These are phyloP conservation scores for Pholiota molesta DNA, from an alignment of 768 basidiomycete species.

Conservation along the genomic window DNA sequence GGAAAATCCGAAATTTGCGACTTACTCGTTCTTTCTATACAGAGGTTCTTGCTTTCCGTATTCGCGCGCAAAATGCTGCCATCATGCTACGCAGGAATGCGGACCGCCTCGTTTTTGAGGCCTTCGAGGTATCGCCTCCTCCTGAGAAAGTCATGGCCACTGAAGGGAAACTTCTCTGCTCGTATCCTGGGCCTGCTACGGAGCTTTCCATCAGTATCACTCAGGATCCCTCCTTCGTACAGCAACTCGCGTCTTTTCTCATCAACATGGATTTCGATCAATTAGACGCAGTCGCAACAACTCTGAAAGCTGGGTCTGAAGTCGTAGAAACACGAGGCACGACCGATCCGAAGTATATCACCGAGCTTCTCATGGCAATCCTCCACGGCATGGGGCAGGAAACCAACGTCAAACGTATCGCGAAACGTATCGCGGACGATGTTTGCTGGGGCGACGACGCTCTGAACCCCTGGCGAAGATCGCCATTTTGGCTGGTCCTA, in stretches of 20 bases:
- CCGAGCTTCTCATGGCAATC: conserved; percentile 50
- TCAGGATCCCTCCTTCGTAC: conserved; percentile 30
- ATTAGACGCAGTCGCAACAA: conserved; percentile 31
- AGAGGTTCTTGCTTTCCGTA: conserved; percentile 42
- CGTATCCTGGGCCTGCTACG: conserved; percentile 49
- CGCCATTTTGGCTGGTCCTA: conserved; percentile 51
- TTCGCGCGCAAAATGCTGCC: conserved; percentile 52
- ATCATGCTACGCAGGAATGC: conserved; percentile 38
- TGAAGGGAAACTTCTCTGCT: conserved; percentile 46
- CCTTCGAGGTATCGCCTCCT: conserved; percentile 47
- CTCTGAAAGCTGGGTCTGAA: conserved; percentile 37
- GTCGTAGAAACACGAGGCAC: conserved; percentile 43
- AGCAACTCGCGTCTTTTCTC: conserved; percentile 42
- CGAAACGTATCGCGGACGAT: conserved; percentile 5
- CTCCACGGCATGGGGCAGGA: conserved; percentile 39
- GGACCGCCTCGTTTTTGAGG: conserved; percentile 40
- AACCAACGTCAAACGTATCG: conserved; percentile 29
- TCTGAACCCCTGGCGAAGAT: conserved; percentile 49
- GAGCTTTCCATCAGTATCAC: conserved; percentile 32
- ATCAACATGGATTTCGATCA: conserved; percentile 36
- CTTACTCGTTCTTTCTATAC: conserved; percentile 12
- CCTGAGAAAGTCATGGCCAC: conserved; percentile 36
- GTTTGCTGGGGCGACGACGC: conserved; percentile 41
- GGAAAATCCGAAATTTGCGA: not conserved
- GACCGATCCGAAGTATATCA: conserved; percentile 49